These are phyloP conservation scores for Pyrus bretschneideri DNA, from an alignment of 306 rosid species.

Conservation along the genomic window DNA sequence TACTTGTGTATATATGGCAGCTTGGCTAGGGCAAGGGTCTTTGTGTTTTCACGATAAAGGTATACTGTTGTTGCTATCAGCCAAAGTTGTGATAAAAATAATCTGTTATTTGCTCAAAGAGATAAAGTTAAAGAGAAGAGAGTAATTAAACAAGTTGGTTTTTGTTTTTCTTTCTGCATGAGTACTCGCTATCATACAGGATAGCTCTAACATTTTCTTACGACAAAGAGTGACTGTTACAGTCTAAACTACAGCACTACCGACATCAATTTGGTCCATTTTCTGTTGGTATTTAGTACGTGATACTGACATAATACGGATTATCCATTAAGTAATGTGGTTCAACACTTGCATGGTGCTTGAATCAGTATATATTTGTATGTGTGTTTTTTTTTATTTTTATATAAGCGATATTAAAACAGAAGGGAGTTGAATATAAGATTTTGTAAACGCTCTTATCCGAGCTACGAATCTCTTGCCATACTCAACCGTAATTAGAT, in stretches of 20 bases:
- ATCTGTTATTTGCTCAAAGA: neutral
- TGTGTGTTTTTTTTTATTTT: too few relatives aligned
- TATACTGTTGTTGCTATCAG: constrained; percentile 44
- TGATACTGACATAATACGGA: too few relatives aligned
- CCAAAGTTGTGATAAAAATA: constrained; percentile 10
- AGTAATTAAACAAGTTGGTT: neutral
- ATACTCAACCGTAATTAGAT: too few relatives aligned
- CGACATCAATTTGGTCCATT: neutral
- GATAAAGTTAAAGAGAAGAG: neutral
- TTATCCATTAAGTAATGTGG: too few relatives aligned
- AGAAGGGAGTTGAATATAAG: too few relatives aligned
- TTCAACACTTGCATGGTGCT: too few relatives aligned
- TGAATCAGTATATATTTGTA: too few relatives aligned
- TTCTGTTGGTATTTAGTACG: neutral
- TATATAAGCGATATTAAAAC: too few relatives aligned
- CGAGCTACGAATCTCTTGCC: too few relatives aligned
- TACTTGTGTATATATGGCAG: neutral
- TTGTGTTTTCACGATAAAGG: constrained; percentile 46
- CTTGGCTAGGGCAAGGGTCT: neutral
- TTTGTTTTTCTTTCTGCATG: neutral
- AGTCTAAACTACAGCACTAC: neutral
- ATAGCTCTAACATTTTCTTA: too few relatives aligned
- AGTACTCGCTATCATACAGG: neutral
- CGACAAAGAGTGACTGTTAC: neutral
- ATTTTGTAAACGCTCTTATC: too few relatives aligned